Conservation (phyloP, 805 yeast genomes). For the Jamesozyma rosinii region DNA sequence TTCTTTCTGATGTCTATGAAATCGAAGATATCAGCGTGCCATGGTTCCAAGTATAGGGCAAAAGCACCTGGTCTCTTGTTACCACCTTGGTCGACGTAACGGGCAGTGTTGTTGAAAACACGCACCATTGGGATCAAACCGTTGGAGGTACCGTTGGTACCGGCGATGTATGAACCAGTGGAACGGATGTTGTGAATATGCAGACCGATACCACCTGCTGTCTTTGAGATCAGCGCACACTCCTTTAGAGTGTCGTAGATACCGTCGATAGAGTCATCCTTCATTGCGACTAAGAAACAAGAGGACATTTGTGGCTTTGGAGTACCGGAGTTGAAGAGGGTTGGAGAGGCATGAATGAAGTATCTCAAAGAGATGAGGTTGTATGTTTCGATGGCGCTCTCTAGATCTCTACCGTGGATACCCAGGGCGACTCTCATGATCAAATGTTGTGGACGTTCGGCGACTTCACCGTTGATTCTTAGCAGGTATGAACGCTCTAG, state of each 20-base stretch:
- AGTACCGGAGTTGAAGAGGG: slow-evolving; percentile 88
- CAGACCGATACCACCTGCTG: slow-evolving; percentile 93
- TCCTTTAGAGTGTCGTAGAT: slow-evolving; percentile 82
- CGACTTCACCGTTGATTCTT: slow-evolving; percentile 51
- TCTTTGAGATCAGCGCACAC: slow-evolving; percentile 82
- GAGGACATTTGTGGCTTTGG: slow-evolving; percentile 79
- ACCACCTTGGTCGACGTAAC: slow-evolving; percentile 97
- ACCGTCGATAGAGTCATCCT: slow-evolving; percentile 92
- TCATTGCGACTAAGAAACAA: slow-evolving; percentile 84
- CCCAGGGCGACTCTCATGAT: slow-evolving; percentile 89
- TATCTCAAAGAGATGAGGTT: slow-evolving; percentile 76
- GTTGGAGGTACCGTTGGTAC: slow-evolving; percentile 85
- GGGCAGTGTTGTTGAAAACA: slow-evolving; percentile 90
- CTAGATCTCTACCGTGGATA: slow-evolving; percentile 65
- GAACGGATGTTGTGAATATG: slow-evolving; percentile 83
- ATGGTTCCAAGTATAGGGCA: slow-evolving; percentile 88
- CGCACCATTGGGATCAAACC: slow-evolving; percentile 95
- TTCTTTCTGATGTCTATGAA: slow-evolving; percentile 81
- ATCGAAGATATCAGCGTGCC: slow-evolving; percentile 91
- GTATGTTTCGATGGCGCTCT: slow-evolving; percentile 69
- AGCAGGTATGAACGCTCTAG: slow-evolving; percentile 77
- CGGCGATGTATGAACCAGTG: slow-evolving; percentile 79
- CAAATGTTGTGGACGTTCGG: slow-evolving; percentile 87
- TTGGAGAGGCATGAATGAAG: slow-evolving; percentile 93
- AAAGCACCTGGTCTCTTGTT: slow-evolving; percentile 97